A percentile compares a stretch with the other conserved stretches of the same genome.
phyloP scores from a whole-genome alignment of 345 rosid genomes.

The Balakata baccata region DNA sequence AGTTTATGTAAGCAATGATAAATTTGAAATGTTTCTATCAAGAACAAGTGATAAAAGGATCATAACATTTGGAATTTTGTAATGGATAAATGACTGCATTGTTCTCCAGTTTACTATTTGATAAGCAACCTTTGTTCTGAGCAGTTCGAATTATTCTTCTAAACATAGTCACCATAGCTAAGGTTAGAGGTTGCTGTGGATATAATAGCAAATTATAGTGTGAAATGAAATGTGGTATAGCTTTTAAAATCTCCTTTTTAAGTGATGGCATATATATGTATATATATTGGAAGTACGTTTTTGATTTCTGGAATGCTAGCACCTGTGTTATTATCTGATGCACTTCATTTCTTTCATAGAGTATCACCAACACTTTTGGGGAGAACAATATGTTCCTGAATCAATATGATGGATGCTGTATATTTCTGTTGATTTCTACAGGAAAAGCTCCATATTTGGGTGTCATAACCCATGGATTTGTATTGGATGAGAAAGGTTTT shows the following conservation, averaged over 20 bases:
- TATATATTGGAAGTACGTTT: slow-evolving; percentile 3
- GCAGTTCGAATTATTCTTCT: background rate
- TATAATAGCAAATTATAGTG: background rate
- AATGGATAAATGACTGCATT: background rate
- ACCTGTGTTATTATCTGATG: background rate
- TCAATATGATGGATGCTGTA: background rate
- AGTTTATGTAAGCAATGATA: background rate
- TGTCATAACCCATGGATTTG: slow-evolving; percentile 94
- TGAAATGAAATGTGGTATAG: background rate
- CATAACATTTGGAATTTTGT: background rate
- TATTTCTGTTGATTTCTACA: slow-evolving; percentile 30
- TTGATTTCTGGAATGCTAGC: slow-evolving; percentile 7
- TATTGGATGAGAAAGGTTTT: slow-evolving; percentile 88
- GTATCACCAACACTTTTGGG: background rate
- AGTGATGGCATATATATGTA: background rate
- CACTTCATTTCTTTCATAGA: slow-evolving; percentile 9
- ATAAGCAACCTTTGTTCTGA: background rate
- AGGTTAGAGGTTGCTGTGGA: background rate
- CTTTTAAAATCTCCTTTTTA: background rate
- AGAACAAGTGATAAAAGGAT: background rate
- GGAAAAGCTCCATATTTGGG: slow-evolving; percentile 82
- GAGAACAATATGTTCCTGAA: slow-evolving; percentile 1
- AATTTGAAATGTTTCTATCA: background rate
- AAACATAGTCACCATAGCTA: background rate
- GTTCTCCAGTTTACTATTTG: background rate